Conservation (phyloP, 768 basidiomycete species). For the Collybiopsis confluens region DNA sequence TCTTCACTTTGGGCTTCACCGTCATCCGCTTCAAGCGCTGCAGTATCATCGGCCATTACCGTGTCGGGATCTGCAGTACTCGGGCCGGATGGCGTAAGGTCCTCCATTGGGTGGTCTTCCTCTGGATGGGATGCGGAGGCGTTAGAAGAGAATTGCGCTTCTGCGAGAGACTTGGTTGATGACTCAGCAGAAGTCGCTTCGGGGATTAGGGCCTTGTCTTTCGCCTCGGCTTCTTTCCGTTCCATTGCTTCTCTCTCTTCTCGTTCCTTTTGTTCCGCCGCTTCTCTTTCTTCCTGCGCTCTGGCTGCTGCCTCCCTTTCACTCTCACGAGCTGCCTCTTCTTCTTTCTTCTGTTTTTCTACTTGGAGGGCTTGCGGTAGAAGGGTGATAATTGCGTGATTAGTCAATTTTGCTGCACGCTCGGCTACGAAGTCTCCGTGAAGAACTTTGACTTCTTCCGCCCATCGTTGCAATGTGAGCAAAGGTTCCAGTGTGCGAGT, state of each 20-base stretch:
- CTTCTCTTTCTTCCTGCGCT: constrained; percentile 30
- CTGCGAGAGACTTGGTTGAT: background rate
- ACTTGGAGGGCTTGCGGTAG: constrained; percentile 76
- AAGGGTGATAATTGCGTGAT: constrained; percentile 69
- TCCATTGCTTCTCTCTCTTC: constrained; percentile 35
- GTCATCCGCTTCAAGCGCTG: constrained; percentile 11
- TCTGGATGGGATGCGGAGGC: background rate
- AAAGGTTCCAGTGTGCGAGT: constrained; percentile 72
- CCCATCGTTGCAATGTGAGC: constrained; percentile 83
- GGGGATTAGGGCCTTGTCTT: constrained; percentile 19
- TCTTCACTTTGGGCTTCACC: background rate
- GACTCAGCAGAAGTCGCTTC: background rate
- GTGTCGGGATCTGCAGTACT: constrained; percentile 31
- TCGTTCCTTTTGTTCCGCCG: constrained; percentile 20
- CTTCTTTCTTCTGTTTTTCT: constrained; percentile 55
- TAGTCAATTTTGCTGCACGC: constrained; percentile 59
- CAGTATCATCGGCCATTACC: constrained; percentile 46
- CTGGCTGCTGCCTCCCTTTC: constrained; percentile 35
- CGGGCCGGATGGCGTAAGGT: constrained; percentile 19
- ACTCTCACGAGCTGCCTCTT: constrained; percentile 38
- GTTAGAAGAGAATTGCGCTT: background rate
- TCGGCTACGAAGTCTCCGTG: constrained; percentile 72
- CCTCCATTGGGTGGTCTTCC: constrained; percentile 31
- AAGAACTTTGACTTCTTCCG: constrained; percentile 79
- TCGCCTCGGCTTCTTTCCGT: constrained; percentile 26